Evolutionary conservation across 305 asterid genomes (phyloP).

Genomic region (Fraxinus nigra): DNA sequence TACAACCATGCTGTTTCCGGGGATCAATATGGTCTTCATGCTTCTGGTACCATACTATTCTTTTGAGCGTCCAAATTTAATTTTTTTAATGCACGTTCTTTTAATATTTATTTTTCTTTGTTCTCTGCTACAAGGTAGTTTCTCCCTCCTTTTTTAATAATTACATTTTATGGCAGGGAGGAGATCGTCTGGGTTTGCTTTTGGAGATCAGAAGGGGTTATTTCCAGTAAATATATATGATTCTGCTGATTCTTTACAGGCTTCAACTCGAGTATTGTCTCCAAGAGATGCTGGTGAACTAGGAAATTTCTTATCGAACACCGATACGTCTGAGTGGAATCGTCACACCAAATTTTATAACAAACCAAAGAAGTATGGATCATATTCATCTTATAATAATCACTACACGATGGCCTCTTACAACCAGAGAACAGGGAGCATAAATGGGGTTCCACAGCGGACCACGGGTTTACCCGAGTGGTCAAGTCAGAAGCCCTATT

Average conservation of each 20-base stretch:
- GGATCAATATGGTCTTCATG: conserved; percentile 55
- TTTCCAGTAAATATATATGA: conserved; percentile 42
- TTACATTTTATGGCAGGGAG: conserved; percentile 42
- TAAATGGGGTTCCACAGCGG: conserved; percentile 57
- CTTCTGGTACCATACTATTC: conserved; percentile 39
- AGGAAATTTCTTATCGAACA: conserved; percentile 44
- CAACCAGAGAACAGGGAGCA: conserved; percentile 44
- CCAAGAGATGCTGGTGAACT: conserved; percentile 52
- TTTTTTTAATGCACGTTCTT: not conserved
- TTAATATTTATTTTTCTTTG: not conserved
- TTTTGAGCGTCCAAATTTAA: conserved; percentile 6
- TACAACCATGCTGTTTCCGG: conserved; percentile 53
- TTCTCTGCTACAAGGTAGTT: not conserved
- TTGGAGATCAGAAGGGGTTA: conserved; percentile 53
- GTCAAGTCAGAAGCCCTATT: conserved; percentile 41
- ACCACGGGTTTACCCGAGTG: conserved; percentile 47
- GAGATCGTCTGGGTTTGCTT: conserved; percentile 54
- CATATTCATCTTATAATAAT: conserved; percentile 40
- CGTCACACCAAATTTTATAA: conserved; percentile 45
- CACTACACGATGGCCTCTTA: conserved; percentile 35
- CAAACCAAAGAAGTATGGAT: conserved; percentile 53
- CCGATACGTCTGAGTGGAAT: conserved; percentile 59
- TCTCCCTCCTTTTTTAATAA: not conserved
- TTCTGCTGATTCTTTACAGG: conserved; percentile 58
- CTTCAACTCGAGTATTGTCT: conserved; percentile 55